A percentile compares a stretch with the other conserved stretches of the same genome.
phyloP scores from a whole-genome alignment of 2,329 filamentous ascomycete species.

The Fusarium protoensiforme region DNA sequence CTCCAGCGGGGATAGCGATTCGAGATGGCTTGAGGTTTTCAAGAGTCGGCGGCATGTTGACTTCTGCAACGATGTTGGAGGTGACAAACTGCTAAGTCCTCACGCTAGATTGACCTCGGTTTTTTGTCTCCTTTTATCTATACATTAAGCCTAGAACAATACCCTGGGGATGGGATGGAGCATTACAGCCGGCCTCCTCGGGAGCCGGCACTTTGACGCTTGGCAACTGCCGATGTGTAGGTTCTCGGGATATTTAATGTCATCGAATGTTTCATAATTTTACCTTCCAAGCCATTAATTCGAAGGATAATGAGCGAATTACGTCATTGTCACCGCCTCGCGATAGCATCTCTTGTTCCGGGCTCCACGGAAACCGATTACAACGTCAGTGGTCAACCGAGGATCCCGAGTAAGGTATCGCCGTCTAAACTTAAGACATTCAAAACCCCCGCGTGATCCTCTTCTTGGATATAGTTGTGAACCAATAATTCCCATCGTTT shows the following conservation, averaged over 20 bases:
- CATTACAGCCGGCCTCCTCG: background rate
- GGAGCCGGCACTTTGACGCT: background rate
- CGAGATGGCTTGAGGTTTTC: background rate
- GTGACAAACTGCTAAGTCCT: too few relatives aligned
- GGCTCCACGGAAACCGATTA: background rate
- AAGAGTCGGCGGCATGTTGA: background rate
- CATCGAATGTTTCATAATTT: too few relatives aligned
- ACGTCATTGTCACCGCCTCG: background rate
- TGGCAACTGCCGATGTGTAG: background rate
- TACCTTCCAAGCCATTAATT: too few relatives aligned
- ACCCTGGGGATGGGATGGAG: background rate
- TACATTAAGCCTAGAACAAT: too few relatives aligned
- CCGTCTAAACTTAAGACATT: background rate
- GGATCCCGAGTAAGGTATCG: background rate
- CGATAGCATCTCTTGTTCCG: background rate
- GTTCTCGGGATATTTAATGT: too few relatives aligned
- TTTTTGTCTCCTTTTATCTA: too few relatives aligned
- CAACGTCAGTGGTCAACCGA: background rate
- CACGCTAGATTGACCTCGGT: too few relatives aligned
- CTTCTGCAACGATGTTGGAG: background rate
- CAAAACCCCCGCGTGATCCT: too few relatives aligned
- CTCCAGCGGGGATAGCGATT: background rate
- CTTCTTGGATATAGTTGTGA: too few relatives aligned
- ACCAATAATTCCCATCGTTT: too few relatives aligned
- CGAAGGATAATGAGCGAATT: background rate